Evolutionary conservation across 2,329 filamentous ascomycete genomes (phyloP).

Genomic region (Stachybotrys echinatus): DNA sequence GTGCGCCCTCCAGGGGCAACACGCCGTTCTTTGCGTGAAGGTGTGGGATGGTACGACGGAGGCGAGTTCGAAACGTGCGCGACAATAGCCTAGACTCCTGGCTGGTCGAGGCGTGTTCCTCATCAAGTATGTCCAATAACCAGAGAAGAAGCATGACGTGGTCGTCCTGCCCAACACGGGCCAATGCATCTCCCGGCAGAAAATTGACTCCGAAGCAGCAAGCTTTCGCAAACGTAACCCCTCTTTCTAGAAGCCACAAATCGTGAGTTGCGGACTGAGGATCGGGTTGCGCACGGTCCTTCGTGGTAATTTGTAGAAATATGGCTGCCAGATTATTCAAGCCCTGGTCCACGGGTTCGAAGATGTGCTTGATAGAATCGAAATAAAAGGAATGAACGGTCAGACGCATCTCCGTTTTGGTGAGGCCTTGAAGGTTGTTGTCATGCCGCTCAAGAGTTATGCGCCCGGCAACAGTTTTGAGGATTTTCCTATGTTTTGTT

Average conservation of each 20-base stretch:
- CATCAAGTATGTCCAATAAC: neutral
- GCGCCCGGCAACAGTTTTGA: neutral
- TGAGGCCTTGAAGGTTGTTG: neutral
- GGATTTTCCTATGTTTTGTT: neutral
- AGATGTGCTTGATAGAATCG: neutral
- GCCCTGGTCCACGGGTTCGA: neutral
- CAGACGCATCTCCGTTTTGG: neutral
- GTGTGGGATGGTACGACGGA: no score
- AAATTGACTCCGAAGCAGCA: neutral
- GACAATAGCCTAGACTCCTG: no score
- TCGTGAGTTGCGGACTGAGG: neutral
- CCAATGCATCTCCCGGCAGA: neutral
- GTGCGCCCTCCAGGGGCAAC: no score
- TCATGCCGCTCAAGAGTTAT: neutral
- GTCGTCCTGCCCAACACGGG: conserved; percentile 1
- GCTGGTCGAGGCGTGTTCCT: no score
- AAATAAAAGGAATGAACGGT: neutral
- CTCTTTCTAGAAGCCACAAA: neutral
- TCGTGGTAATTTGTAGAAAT: neutral
- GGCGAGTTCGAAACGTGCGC: no score
- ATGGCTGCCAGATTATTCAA: neutral
- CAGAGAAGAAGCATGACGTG: neutral
- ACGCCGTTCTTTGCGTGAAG: no score
- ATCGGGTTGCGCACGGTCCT: neutral
- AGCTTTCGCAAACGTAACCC: neutral